phyloP scores from a whole-genome alignment of 768 basidiomycete genomes.

The Symmetrospora coprosmae region DNA sequence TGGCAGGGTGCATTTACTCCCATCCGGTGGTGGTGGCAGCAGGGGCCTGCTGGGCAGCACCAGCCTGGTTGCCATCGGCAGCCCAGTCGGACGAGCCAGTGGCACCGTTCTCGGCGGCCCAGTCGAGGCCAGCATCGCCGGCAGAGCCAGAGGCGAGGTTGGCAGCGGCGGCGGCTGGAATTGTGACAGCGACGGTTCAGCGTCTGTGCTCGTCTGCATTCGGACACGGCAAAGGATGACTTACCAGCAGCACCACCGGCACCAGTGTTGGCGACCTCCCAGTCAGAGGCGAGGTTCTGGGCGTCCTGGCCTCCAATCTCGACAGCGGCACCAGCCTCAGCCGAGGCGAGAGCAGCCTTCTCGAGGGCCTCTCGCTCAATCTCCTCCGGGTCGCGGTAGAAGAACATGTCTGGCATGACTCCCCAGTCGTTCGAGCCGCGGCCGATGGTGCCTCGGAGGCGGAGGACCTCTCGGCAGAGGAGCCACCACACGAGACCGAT shows the following conservation, averaged over 20 bases:
- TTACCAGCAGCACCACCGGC: constrained; percentile 15
- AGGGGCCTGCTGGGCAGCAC: constrained; percentile 4
- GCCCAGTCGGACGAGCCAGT: constrained; percentile 17
- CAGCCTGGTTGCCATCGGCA: constrained; percentile 4
- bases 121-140: constrained; percentile 22
- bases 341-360: constrained; percentile 73
- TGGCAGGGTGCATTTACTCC: constrained; percentile 22
- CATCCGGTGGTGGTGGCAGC: constrained; percentile 2
- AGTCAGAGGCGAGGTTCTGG: constrained; percentile 41
- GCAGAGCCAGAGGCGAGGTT: constrained; percentile 4
- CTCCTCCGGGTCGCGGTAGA: constrained; percentile 45
- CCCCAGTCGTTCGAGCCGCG: constrained; percentile 87
- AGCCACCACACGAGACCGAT: constrained; percentile 98
- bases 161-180: constrained; percentile 4
- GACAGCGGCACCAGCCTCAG: constrained; percentile 51
- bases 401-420: constrained; percentile 55
- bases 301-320: constrained; percentile 45
- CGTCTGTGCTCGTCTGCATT: neutral
- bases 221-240: neutral
- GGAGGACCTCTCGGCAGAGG: constrained; percentile 90
- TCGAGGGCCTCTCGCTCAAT: constrained; percentile 73
- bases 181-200: neutral
- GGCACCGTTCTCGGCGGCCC: constrained; percentile 20
- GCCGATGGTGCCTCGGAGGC: constrained; percentile 83
- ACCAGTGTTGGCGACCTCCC: constrained; percentile 24